phyloP scores from a whole-genome alignment of 2,329 filamentous ascomycete genomes.

The Rasamsonia emersonii region DNA sequence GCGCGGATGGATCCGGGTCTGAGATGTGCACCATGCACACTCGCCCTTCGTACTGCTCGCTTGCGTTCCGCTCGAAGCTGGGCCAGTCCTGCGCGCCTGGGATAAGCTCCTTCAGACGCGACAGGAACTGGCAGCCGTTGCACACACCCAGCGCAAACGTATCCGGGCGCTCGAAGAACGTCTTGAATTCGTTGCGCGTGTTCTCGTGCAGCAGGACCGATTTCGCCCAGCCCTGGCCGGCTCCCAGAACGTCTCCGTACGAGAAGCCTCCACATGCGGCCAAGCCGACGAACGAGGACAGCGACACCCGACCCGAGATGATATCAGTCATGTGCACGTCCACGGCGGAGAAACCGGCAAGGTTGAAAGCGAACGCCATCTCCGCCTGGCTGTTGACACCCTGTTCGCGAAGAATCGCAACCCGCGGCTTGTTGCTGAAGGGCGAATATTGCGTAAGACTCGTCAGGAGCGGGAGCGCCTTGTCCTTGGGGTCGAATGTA shows the following conservation, averaged over 20 bases:
- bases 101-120: slow-evolving; percentile 71
- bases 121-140: slow-evolving; percentile 95
- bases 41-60: slow-evolving; percentile 83
- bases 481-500: slow-evolving; percentile 70
- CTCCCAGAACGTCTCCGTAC: slow-evolving; percentile 84
- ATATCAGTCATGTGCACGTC: slow-evolving; percentile 96
- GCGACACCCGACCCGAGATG: slow-evolving; percentile 67
- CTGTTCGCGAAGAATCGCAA: slow-evolving; percentile 90
- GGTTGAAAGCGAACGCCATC: slow-evolving; percentile 93
- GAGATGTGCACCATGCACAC: slow-evolving; percentile 76
- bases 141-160: slow-evolving; percentile 92
- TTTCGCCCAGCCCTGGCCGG: slow-evolving; percentile 95
- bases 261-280: slow-evolving; percentile 97
- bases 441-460: slow-evolving; percentile 48
- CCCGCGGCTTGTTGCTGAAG: slow-evolving; percentile 59
- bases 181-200: slow-evolving; percentile 66
- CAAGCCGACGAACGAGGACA: slow-evolving; percentile 75
- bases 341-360: slow-evolving; percentile 81
- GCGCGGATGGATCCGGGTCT: slow-evolving; percentile 47
- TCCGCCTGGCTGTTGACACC: slow-evolving; percentile 95
- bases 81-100: slow-evolving; percentile 79
- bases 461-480: slow-evolving; percentile 59
- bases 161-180: slow-evolving; percentile 78
- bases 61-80: slow-evolving; percentile 73
- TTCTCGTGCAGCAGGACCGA: slow-evolving; percentile 76